Conservation (phyloP, 1,139 yeast genomes). For the Maudiozyma humilis region DNA sequence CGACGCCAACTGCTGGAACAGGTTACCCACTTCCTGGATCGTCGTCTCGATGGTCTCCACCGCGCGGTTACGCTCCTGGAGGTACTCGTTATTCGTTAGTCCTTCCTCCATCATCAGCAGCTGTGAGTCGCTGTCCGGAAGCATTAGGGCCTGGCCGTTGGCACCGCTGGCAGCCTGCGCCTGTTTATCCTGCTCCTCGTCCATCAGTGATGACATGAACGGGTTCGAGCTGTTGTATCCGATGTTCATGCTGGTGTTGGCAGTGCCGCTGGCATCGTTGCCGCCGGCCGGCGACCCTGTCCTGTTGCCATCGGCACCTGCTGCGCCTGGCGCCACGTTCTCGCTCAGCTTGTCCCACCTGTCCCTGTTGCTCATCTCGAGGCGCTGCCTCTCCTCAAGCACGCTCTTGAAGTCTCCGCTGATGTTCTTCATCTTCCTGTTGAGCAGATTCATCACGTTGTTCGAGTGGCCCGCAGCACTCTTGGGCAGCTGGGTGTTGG, state of each 20-base stretch:
- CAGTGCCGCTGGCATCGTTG: constrained; percentile 4
- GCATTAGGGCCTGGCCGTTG: constrained; percentile 38
- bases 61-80: constrained; percentile 79
- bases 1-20: constrained; percentile 89
- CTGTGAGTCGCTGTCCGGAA: constrained; percentile 69
- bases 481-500: not conserved
- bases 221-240: constrained; percentile 32
- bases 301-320: not conserved
- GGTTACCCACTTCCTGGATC: constrained; percentile 89
- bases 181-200: constrained; percentile 27
- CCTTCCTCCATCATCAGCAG: constrained; percentile 69
- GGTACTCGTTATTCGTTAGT: constrained; percentile 42
- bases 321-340: not conserved
- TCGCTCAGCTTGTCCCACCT: constrained; percentile 67
- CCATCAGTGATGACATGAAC: constrained; percentile 29
- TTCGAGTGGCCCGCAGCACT: constrained; percentile 44
- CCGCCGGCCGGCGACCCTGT: too few relatives aligned
- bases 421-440: constrained; percentile 82
- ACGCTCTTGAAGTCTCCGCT: constrained; percentile 89
- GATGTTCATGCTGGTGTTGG: constrained; percentile 4
- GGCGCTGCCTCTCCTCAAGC: constrained; percentile 75
- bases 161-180: too few relatives aligned
- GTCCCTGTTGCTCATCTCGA: constrained; percentile 71
- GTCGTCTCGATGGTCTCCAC: constrained; percentile 95
- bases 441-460: constrained; percentile 78